Conservation (phyloP, 2,329 filamentous ascomycete species). For the Penicillium nordicum region DNA sequence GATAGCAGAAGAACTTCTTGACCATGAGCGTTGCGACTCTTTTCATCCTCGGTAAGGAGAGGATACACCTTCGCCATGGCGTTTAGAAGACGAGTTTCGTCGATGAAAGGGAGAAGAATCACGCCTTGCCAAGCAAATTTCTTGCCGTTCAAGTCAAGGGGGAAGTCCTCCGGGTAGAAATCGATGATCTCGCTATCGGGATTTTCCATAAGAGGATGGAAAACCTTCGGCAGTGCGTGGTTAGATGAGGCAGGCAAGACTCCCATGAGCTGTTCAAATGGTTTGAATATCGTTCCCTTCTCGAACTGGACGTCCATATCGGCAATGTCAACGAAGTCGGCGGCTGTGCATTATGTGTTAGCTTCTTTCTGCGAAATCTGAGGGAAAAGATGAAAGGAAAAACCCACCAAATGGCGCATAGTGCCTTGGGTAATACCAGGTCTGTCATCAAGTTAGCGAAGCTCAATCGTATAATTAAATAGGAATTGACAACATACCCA, state of each 20-base stretch:
- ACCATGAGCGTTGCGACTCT: slow-evolving; percentile 72
- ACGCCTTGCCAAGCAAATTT: slow-evolving; percentile 99
- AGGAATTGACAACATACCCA: slow-evolving; percentile 52
- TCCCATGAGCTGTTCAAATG: slow-evolving; percentile 98
- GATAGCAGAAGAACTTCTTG: slow-evolving; percentile 80
- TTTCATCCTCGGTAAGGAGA: slow-evolving; percentile 71
- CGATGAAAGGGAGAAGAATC: slow-evolving; percentile 89
- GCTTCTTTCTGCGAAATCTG: background rate
- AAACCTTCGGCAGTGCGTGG: slow-evolving; percentile 81
- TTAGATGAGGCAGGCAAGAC: slow-evolving; percentile 91
- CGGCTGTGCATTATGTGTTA: slow-evolving; percentile 49
- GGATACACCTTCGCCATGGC: slow-evolving; percentile 84
- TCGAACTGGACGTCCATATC: slow-evolving; percentile 78
- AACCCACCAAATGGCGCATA: slow-evolving; percentile 76
- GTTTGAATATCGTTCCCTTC: slow-evolving; percentile 79
- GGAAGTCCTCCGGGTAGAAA: slow-evolving; percentile 94
- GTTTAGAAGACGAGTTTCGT: slow-evolving; percentile 77
- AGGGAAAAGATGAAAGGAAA: background rate
- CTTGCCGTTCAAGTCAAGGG: slow-evolving; percentile 92
- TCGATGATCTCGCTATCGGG: slow-evolving; percentile 89
- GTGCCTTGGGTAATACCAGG: slow-evolving; percentile 98
- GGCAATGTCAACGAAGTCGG: slow-evolving; percentile 81
- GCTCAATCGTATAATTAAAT: background rate
- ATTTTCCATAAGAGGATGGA: slow-evolving; percentile 86
- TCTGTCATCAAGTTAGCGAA: slow-evolving; percentile 34